Evolutionary conservation across 768 basidiomycete species (phyloP), one percentile per base, ranked within the genome.

Genomic region (Rhizopogon vesiculosus): DNA sequence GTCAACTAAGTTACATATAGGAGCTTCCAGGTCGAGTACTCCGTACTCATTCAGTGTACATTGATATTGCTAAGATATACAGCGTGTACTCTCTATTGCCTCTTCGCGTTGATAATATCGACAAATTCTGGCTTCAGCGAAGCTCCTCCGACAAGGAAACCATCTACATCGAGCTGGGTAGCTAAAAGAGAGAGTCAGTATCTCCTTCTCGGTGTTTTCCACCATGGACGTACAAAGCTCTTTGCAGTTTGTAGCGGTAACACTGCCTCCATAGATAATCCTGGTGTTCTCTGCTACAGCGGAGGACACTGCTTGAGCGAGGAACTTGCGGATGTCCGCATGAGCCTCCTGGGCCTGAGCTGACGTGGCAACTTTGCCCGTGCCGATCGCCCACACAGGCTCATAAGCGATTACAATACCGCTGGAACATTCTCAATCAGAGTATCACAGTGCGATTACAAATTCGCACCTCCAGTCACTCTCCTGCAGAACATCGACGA

Each of bases 321-420:
- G 76, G 76, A 84, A 97, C 10, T 74, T 64, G 62, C 97, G 90
- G 64, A 95, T 86, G 57, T 87, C 83, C 40, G 79, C 81, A 66
- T 99, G 97, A 2, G 91, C 85, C 42, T 94, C 89, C 73, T 98
- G 96, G 1, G 97, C 97, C 76, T 98, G 90, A n/a, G 77, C 78
- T 0, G 90, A 77, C 33, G 91, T 91, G 44, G 96, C 96, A 51
- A 97, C 95, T 71, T 90, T 96, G 60, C 96, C 96, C 12, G 96
- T 98, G 44, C 97, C 97, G 70, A 98, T 98, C 35, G 97, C 96
- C 96, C 97, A 98, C 16, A 98, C 92, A 42, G 94, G 92, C 71
- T 96, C 93, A 71, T 95, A 99, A 18, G 97, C 97, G 64, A 99
- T 80, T 56, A 99, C 96, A 66, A 98, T 78, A 59, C 90, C 84